These are phyloP conservation scores for Dianthus caryophyllus DNA, from an alignment of 148 eudicot species.

Conservation along the genomic window DNA sequence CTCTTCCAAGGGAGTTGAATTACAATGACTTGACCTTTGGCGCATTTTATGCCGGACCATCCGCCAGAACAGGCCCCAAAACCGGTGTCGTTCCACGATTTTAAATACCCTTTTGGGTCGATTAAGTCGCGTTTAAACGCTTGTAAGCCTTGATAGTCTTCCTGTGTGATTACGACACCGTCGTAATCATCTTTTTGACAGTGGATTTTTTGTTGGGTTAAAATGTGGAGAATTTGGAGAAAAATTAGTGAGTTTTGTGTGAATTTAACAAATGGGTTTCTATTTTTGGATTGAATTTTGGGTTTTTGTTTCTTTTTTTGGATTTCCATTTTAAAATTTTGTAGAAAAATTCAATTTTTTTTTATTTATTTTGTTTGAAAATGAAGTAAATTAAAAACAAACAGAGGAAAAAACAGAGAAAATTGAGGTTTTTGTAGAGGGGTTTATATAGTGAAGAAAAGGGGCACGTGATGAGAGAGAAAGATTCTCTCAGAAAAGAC, in stretches of 20 bases:
- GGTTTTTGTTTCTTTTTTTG: slow-evolving; percentile 29
- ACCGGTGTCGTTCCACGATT: slow-evolving; percentile 70
- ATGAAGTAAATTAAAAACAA: slow-evolving; percentile 1
- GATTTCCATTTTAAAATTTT: slow-evolving; percentile 11
- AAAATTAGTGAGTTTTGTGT: slow-evolving; percentile 13
- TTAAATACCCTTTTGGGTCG: slow-evolving; percentile 63
- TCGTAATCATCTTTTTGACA: slow-evolving; percentile 48
- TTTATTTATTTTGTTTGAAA: too few relatives aligned
- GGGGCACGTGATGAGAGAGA: slow-evolving; percentile 24
- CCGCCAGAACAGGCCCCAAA: slow-evolving; percentile 70
- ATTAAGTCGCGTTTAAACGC: slow-evolving; percentile 59
- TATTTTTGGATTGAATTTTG: slow-evolving; percentile 20
- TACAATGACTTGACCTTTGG: slow-evolving; percentile 80
- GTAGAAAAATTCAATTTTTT: not conserved
- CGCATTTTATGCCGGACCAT: slow-evolving; percentile 82
- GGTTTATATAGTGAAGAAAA: not conserved
- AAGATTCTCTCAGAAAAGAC: not conserved
- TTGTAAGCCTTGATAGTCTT: slow-evolving; percentile 68
- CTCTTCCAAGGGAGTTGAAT: slow-evolving; percentile 83
- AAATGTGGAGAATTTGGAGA: slow-evolving; percentile 24
- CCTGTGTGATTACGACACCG: slow-evolving; percentile 62
- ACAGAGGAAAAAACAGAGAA: slow-evolving; percentile 18
- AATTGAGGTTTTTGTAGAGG: slow-evolving; percentile 3
- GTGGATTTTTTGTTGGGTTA: slow-evolving; percentile 19
- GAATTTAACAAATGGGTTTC: slow-evolving; percentile 14